Base-by-base conservation (phyloP, 2,329 filamentous ascomycete species). In the Penicillium sp. region DNA sequence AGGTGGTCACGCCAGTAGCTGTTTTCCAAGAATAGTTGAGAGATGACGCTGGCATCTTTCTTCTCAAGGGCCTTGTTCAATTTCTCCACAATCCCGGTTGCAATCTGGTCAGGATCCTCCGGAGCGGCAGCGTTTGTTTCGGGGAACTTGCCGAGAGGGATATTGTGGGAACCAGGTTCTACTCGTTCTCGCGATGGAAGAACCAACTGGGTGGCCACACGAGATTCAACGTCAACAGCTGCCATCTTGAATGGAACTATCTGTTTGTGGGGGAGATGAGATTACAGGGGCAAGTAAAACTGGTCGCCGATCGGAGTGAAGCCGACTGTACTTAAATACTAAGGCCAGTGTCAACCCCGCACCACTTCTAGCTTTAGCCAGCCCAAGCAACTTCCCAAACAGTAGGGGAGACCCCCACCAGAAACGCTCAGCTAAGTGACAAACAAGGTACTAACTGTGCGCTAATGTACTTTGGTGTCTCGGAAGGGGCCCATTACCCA, bases 1-100 rank as follows among this genome's bases (percentile, higher is more conserved):
- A 88, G 79, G 58, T 88, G 83, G 68, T 89, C 86, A 40, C 86
- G 79, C 85, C 85, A 88, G 70, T 83, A 87, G 24, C 82, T 78
- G 40, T 83, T 79, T 12, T 82, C 74, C 2, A 83, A 66, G 65
- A 87, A 87, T 0, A 87, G 77, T 4, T 73, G 63, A 0, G 77
- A 72, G 7, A 81, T 58, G 0, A 73, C 70, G 1, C 70, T 60
- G 35, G 73, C 70, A 50, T 83, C 74, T 8, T 72, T 69, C 9
- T 72, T 68, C 0, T 71, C 58, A 2, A 84, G 68, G 0, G 73
- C 72, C 1, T 70, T 38, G 61, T 83, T 84, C 59, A 84, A 71
- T 5, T 73, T 62, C 6, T 72, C 63, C 40, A 83, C 67, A 35
- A 80, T 59, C 2, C 74, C 66, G 0, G 68, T 69, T 6, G 81